Base-by-base conservation (phyloP, 2,329 filamentous ascomycete genomes). In the Dothideomycetes sp. region DNA sequence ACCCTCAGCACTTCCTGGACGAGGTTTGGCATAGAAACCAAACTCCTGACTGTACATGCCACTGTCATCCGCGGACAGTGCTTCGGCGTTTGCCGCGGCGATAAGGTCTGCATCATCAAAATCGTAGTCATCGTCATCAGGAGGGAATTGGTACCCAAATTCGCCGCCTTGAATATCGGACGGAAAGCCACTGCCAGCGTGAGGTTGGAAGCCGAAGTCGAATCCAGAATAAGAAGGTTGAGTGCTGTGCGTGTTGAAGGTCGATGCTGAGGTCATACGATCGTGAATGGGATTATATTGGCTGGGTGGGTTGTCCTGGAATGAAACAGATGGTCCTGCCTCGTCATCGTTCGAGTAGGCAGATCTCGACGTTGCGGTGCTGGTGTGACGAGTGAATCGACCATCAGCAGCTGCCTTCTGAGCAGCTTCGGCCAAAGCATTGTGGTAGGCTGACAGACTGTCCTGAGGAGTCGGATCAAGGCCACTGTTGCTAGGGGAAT, bases 1-100 rank as follows among this genome's bases (percentile, higher is more conserved):
- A 49, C 81, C 84, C 40, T 82, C 65, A 30, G 69, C 64, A 15
- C 53, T 50, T 19, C 67, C 69, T 34, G 54, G 50, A 18, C 58
- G 61, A 1, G 60, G 56, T 33, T 61, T 56, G 9, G 88, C 86
- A 58, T 94, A 98, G 59, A 98, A 98, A 1, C 87, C 88, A 54
- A 98, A 98, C 57, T 98, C 91, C 49, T 87, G 81, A 0, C 91
- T 91, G 54, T 98, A 98, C 66, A 91, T 93, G 1, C 86, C 89
- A 47, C 95, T 89, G 5, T 81, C 81, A 53, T 98, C 91, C 49
- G 86, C 88, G 34, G 91, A 89, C 5, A 98, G 69, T 1, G 84
- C 91, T 56, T 91, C 88, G 1, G 89, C 88, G 51, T 98, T 98
- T 4, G 91, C 91, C 42, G 87, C 91, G 0, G 88, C 89, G 44